Evolutionary conservation across 2,329 filamentous ascomycete species (phyloP), one percentile per base, ranked within the genome.

Genomic region (Ceratocystis eucalypticola): DNA sequence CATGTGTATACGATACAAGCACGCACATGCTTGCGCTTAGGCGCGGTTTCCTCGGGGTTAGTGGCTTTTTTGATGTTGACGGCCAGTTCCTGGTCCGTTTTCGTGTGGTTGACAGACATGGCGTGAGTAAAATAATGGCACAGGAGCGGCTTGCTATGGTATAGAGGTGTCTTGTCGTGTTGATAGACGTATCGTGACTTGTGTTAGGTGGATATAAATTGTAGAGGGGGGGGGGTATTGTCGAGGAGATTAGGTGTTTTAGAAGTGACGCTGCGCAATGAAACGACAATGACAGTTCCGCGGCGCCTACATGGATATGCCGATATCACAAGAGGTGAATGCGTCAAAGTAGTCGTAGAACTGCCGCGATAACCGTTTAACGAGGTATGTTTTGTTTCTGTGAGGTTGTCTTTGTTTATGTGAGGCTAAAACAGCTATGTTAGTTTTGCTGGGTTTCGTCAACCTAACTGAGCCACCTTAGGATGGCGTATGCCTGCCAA

Each of bases 1-100:
- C 94, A 99, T 68, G 93, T 97, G 77, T 97, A 97, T 59, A 99
- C 93, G 73, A 99, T 99, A 74, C 91, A 96, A 76, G 89, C 91
- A 74, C 94, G 89, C 67, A 99, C 94, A 88, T 99, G 94, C 79
- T 99, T 99, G 72, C 84, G 82, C 75, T 87, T 87, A 46, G 84
- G 84, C 5, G 84, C 85, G 1, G 85, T 83, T 74, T 88, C 85
- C 71, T 88, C 85, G 72, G 79, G 79, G 72, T 80, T 88, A 64
- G 85, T 88, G 20, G 86, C 86, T 74, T 88, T 88, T 73, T 82
- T 81, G 71, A 88, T 88, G 75, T 86, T 86, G 75, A 88, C 83
- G 68, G 84, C 80, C 70, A 88, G 80, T 74, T 88, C 86, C 71
- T 82, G 80, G 73, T 88, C 86, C 73, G 84, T 85, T 74, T 85